Conservation (phyloP, 2,329 filamentous ascomycete species). For the Penicillium brevicompactum region DNA sequence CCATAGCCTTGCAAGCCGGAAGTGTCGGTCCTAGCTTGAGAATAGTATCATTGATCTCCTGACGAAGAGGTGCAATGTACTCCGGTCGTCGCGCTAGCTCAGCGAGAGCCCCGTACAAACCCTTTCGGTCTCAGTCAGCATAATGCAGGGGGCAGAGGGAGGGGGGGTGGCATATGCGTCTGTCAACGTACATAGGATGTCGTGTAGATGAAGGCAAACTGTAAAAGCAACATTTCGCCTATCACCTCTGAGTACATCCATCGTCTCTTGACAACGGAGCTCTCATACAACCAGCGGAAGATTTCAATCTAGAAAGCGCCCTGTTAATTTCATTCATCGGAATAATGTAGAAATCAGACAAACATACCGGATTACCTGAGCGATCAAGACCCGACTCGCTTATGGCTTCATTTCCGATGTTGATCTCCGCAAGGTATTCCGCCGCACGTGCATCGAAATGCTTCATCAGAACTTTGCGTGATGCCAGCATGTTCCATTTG, state of each 20-base stretch:
- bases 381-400: constrained; percentile 1
- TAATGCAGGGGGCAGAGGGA: not conserved
- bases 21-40: constrained; percentile 12
- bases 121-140: constrained; percentile 8
- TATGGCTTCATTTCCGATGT: not conserved
- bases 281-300: constrained; percentile 25
- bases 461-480: constrained; percentile 20
- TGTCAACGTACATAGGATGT: constrained; percentile 19
- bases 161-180: not conserved
- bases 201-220: constrained; percentile 28
- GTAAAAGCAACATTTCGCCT: constrained; percentile 23
- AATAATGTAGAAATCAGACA: not conserved
- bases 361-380: constrained; percentile 14
- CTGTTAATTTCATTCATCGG: not conserved
- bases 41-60: constrained; percentile 12
- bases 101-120: constrained; percentile 19
- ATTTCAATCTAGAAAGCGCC: constrained; percentile 18
- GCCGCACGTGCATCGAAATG: constrained; percentile 23
- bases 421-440: constrained; percentile 20
- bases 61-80: constrained; percentile 20
- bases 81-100: constrained; percentile 21
- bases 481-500: constrained; percentile 24
- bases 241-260: constrained; percentile 25
- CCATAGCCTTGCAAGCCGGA: constrained; percentile 20
- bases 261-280: constrained; percentile 16